phyloP scores from a whole-genome alignment of 768 basidiomycete species.

The Leccinum boreale region DNA sequence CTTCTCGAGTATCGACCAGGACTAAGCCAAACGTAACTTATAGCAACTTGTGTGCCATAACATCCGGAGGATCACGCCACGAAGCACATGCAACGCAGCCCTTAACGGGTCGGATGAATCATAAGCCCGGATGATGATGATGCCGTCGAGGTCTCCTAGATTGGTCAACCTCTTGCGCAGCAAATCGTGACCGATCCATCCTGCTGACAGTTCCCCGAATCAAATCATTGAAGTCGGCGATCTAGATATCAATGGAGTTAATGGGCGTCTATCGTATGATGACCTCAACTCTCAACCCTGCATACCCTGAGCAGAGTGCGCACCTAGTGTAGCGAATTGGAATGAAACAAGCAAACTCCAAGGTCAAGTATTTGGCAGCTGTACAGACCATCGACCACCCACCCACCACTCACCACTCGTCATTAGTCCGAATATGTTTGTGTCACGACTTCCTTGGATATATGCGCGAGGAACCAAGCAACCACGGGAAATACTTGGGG shows the following conservation, averaged over 20 bases:
- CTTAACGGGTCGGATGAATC: not conserved
- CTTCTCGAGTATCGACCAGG: too few relatives aligned
- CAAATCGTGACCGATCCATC: not conserved
- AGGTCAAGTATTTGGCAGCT: not conserved
- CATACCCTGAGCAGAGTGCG: too few relatives aligned
- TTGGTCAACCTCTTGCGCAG: too few relatives aligned
- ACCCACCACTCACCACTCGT: not conserved
- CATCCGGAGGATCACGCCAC: not conserved
- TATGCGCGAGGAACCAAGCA: not conserved
- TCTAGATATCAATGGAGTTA: not conserved
- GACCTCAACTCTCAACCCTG: not conserved
- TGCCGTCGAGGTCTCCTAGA: not conserved
- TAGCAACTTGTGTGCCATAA: not conserved
- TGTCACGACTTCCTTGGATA: not conserved
- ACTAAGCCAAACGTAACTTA: too few relatives aligned
- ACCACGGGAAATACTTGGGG: conserved; percentile 3
- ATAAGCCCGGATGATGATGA: not conserved
- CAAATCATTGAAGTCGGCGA: not conserved
- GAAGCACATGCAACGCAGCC: not conserved
- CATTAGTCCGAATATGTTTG: not conserved
- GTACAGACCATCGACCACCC: too few relatives aligned
- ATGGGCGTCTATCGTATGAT: not conserved
- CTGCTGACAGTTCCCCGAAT: not conserved
- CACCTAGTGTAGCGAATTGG: too few relatives aligned
- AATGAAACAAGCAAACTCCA: not conserved